Percentiles rank a stretch among this genome's conserved stretches.
These are phyloP conservation scores for Epichloe aotearoae DNA, from an alignment of 2,329 filamentous ascomycete genomes.

Conservation along the genomic window DNA sequence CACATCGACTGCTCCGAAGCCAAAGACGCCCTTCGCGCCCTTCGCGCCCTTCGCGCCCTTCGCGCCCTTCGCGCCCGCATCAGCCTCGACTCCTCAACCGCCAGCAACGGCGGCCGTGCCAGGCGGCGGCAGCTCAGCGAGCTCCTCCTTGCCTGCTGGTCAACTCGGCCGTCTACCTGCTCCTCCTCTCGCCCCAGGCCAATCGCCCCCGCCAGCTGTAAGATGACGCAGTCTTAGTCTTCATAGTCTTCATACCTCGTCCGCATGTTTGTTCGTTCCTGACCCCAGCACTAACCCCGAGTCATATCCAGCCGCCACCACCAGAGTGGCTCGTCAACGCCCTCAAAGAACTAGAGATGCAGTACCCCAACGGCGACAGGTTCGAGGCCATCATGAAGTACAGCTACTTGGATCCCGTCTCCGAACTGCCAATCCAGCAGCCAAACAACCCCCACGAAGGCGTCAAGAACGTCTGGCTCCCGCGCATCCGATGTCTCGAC, in stretches of 20 bases:
- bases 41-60: conserved; percentile 10
- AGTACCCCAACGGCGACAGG: conserved; percentile 60
- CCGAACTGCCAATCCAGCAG: conserved; percentile 49
- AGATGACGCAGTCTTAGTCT: conserved; percentile 21
- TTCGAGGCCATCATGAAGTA: conserved; percentile 92
- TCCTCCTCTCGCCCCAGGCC: conserved; percentile 44
- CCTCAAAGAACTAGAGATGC: conserved; percentile 54
- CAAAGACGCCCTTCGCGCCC: conserved; percentile 18
- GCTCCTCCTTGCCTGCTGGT: conserved; percentile 31
- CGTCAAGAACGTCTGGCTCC: conserved; percentile 70
- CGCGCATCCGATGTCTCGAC: conserved; percentile 81
- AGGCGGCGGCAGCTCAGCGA: conserved; percentile 14
- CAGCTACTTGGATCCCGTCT: conserved; percentile 61
- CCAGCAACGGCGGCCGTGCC: conserved; percentile 12
- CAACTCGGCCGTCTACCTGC: conserved; percentile 58
- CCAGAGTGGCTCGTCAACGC: conserved; percentile 74
- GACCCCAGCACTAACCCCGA: not conserved
- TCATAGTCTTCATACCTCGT: not conserved
- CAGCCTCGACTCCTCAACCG: conserved; percentile 22
- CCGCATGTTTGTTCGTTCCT: not conserved
- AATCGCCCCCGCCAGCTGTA: conserved; percentile 46
- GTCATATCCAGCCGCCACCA: conserved; percentile 51
- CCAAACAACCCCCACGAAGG: conserved; percentile 44
- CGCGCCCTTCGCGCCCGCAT: conserved; percentile 11
- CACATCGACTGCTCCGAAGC: conserved; percentile 15